These are phyloP conservation scores for Teunomyces kruisii DNA, from an alignment of 805 yeast species.

Conservation along the genomic window DNA sequence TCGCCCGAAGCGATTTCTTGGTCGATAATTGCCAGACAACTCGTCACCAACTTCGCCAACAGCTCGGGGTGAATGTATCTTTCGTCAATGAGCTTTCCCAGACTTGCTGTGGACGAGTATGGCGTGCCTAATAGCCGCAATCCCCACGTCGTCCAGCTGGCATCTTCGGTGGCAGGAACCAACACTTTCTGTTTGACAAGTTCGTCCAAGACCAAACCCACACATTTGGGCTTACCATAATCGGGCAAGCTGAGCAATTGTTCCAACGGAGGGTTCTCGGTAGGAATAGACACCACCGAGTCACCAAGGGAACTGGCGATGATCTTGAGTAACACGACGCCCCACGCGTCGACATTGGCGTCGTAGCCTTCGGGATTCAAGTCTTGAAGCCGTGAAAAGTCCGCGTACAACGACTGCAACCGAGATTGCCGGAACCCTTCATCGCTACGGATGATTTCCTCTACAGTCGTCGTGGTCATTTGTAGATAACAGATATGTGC, in stretches of 20 bases:
- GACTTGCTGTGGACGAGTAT: not conserved
- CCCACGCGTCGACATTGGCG: conserved; percentile 44
- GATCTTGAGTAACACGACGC: conserved; percentile 16
- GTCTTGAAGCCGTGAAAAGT: conserved; percentile 28
- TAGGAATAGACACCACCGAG: conserved; percentile 17
- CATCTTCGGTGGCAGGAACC: conserved; percentile 18
- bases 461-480: not conserved
- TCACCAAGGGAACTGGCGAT: conserved; percentile 15
- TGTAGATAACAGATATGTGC: too few relatives aligned
- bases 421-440: conserved; percentile 27
- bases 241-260: conserved; percentile 23
- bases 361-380: conserved; percentile 44
- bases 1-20: conserved; percentile 12
- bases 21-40: conserved; percentile 4
- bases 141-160: conserved; percentile 16
- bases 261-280: conserved; percentile 15
- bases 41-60: conserved; percentile 11
- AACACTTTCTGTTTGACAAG: conserved; percentile 19
- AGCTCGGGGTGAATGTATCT: conserved; percentile 23
- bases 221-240: conserved; percentile 31
- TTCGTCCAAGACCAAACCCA: conserved; percentile 25
- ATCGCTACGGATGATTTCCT: conserved; percentile 12
- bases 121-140: not conserved
- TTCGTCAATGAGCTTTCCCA: conserved; percentile 20
- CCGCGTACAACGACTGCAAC: conserved; percentile 35